phyloP scores from a whole-genome alignment of 306 rosid species.

The Quercus gilva region DNA sequence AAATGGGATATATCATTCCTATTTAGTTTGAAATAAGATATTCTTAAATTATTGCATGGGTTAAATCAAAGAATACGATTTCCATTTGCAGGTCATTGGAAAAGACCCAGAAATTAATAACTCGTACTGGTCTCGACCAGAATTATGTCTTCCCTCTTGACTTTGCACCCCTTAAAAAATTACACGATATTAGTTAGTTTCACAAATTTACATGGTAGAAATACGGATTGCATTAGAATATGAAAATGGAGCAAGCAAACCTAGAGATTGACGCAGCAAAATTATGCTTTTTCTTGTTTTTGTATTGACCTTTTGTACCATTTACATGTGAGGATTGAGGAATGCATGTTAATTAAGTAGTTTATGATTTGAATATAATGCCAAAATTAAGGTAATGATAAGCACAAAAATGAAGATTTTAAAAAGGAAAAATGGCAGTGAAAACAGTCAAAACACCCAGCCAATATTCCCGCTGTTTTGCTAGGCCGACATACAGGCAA shows the following conservation, averaged over 20 bases:
- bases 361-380: not conserved
- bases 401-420: not conserved
- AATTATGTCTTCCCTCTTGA: not conserved
- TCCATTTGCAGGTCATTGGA: not conserved
- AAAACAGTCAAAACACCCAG: conserved; percentile 21
- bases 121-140: not conserved
- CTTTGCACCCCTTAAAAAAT: not conserved
- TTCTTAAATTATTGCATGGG: not conserved
- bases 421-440: not conserved
- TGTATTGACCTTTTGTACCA: not conserved
- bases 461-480: conserved; percentile 89
- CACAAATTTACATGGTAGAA: not conserved
- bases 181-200: not conserved
- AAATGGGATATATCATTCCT: too few relatives aligned
- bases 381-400: not conserved
- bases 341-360: not conserved
- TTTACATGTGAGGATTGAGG: not conserved
- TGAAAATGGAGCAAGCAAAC: not conserved
- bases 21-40: not conserved
- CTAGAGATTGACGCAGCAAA: conserved; percentile 30
- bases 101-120: not conserved
- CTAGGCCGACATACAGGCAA: conserved; percentile 75
- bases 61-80: not conserved
- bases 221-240: not conserved
- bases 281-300: conserved; percentile 24